phyloP scores from a whole-genome alignment of 2,329 filamentous ascomycete species.

The Didymella lethalis region DNA sequence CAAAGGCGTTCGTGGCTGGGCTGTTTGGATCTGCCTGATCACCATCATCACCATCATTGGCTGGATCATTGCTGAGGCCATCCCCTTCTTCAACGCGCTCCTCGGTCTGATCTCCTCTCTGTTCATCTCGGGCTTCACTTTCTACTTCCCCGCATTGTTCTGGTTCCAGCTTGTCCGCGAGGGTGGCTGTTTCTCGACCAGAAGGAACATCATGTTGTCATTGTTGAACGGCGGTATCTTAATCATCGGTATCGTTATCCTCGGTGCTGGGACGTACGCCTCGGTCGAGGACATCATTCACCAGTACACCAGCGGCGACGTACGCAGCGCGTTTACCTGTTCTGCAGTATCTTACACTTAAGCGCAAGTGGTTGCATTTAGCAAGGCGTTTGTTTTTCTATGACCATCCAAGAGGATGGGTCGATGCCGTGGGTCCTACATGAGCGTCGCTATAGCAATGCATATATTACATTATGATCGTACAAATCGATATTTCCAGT shows the following conservation, averaged over 20 bases:
- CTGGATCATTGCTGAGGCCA: slow-evolving; percentile 74
- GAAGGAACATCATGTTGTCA: slow-evolving; percentile 44
- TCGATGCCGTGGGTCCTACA: slow-evolving; percentile 11
- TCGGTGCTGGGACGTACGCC: slow-evolving; percentile 55
- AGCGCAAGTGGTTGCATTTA: slow-evolving; percentile 10
- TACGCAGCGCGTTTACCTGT: slow-evolving; percentile 55
- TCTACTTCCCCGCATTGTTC: slow-evolving; percentile 51
- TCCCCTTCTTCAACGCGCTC: slow-evolving; percentile 74
- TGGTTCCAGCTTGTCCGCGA: slow-evolving; percentile 53
- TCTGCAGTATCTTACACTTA: slow-evolving; percentile 42
- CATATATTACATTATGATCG: slow-evolving; percentile 1
- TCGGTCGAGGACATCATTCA: slow-evolving; percentile 55
- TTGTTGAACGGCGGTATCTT: slow-evolving; percentile 41
- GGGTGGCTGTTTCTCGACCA: slow-evolving; percentile 52
- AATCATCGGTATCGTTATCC: slow-evolving; percentile 42
- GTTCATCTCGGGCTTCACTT: slow-evolving; percentile 74
- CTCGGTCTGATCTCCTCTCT: slow-evolving; percentile 69
- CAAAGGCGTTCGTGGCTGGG: slow-evolving; percentile 49
- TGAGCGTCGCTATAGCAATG: slow-evolving; percentile 12
- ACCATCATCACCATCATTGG: slow-evolving; percentile 66
- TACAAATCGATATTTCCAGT: not conserved
- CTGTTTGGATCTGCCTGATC: slow-evolving; percentile 68
- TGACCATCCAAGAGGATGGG: not conserved
- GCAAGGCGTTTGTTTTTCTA: slow-evolving; percentile 19
- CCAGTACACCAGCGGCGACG: slow-evolving; percentile 49